Base-by-base conservation (phyloP, 768 basidiomycete species). In the Trametes elegans region DNA sequence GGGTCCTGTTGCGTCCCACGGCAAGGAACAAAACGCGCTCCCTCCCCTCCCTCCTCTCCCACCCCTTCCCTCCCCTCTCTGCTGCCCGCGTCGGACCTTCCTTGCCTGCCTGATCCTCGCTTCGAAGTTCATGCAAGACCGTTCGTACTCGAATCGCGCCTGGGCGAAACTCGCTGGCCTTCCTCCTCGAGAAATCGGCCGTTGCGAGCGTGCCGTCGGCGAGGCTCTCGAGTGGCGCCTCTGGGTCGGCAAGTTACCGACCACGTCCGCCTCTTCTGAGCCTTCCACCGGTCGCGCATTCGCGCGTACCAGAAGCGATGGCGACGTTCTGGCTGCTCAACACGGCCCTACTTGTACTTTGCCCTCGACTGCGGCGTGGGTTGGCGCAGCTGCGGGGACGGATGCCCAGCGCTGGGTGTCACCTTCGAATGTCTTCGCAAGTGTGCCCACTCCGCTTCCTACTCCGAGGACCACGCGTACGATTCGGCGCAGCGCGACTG, bases 131-230 rank as follows among this genome's bases (percentile, higher is more conserved):
- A 84, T 89, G 58, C 93, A 95, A 73, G 94, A 98, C 65, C 86
- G 90, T 46, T 92, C 90, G 38, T 97, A 95, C 64, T 93, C 91
- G 13, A 96, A 97, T 68, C 83, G 85, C 24, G 93, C 94, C 16
- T 97, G 95, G 95, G 89, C 90, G 1, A 93, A 94, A 65, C 79
- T 98, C 6, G 90, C 89, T n/a, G 93, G 93, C 16, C 78, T 98
- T 2, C 83, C 87, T 0, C 84, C 91, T 5, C 74, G 84, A 36
- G 94, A 98, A 74, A 89, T 98, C 47, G 85, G 90, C 34, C 81
- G 84, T 16, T 94, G 92, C 66, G 95, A 98, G 70, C 83, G 90
- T 21, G 90, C 89, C 0, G 81, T 98, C 36, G 90, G 93, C 21
- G 84, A 85, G 66, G 86, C 91, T 8, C 80, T 96, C 18, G 85